Base-by-base conservation (phyloP, 306 rosid genomes). In the Prunus campanulata region DNA sequence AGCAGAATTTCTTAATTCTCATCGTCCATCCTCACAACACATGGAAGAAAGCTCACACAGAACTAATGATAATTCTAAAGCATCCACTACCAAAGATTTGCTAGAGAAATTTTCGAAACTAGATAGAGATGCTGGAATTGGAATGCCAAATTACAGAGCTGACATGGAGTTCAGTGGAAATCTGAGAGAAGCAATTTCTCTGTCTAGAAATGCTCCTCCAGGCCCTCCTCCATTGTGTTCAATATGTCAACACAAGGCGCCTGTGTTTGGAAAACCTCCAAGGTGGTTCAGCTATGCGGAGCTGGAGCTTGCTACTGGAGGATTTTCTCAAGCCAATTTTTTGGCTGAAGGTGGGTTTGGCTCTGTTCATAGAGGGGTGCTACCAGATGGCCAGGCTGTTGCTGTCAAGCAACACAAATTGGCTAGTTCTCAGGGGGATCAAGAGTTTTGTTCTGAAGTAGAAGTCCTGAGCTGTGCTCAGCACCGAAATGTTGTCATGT, bases 391-490 rank as follows among this genome's bases (percentile, higher is more conserved):
- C 57, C 98, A 96, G 82, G 91, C 88, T 79, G 90, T 96, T 72
- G 99, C 99, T 70, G 99, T 96, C 76, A 96, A 96, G 87, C 99
- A 96, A 78, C 99, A 96, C 75, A 96, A 91, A 86, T 84, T 96
- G 79, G 99, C 99, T 74, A 96, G 99, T 82, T 92, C 99, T 75
- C 99, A 96, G 77, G 99, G 47, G 47, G 99, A 96, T 84, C 81
- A 77, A 50, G 99, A 96, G 65, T 96, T 96, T 78, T 96, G 99
- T 79, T 92, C 99, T 0, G 99, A 96, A 83, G 99, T 96, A 1
- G 99, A 96, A 92, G 99, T 96, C 74, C 84, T 96, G 51, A 96
- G 99, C 85, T 96, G 99, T 79, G 99, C 99, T 74, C 99, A 96
- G 78, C 99, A 96, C 70, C 88, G 99, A 62, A 96, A 96, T 76